phyloP scores from a whole-genome alignment of 495 filamentous ascomycete species.

The Usnea hakonensis region DNA sequence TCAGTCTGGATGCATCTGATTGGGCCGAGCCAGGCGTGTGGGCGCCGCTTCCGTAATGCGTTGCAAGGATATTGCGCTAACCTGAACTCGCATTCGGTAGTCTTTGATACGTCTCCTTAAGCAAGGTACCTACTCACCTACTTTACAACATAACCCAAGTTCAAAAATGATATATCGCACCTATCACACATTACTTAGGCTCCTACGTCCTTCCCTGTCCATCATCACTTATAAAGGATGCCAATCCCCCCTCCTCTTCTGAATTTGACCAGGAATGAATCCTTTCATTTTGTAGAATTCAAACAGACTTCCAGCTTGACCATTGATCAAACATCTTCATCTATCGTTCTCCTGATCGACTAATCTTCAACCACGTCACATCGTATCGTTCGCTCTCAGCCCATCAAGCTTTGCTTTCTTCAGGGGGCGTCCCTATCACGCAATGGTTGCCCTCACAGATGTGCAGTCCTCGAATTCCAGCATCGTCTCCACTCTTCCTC shows the following conservation, averaged over 20 bases:
- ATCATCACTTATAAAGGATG: background rate
- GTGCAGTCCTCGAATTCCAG: constrained; percentile 34
- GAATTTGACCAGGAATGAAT: background rate
- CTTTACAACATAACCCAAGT: no score
- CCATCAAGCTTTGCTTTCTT: background rate
- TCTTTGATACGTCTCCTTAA: background rate
- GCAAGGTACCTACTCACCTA: no score
- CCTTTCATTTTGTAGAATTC: background rate
- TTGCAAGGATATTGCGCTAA: background rate
- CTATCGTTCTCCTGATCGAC: background rate
- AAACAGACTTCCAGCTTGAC: background rate
- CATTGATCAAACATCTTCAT: background rate
- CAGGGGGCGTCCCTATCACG: background rate
- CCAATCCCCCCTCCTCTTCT: background rate
- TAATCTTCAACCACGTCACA: background rate
- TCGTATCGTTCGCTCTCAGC: background rate
- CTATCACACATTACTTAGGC: background rate
- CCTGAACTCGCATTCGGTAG: background rate
- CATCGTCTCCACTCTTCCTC: constrained; percentile 33
- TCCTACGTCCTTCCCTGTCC: background rate
- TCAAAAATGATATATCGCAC: background rate
- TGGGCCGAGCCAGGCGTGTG: no score
- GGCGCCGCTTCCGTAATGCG: no score
- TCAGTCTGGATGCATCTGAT: background rate
- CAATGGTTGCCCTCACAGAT: constrained; percentile 34